Base-by-base conservation (phyloP, 768 basidiomycete genomes). In the Chiua virens region DNA sequence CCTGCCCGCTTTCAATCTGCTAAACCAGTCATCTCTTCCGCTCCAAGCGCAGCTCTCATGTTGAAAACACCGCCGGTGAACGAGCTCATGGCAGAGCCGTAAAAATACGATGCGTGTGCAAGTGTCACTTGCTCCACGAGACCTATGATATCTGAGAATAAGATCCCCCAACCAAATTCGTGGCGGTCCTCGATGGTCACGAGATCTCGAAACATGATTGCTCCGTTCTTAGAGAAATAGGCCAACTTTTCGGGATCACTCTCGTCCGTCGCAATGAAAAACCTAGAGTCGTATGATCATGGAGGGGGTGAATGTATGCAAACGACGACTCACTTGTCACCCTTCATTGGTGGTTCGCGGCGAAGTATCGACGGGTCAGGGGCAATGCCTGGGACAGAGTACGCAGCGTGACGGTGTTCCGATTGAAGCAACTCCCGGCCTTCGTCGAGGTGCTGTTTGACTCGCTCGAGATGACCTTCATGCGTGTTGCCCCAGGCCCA, bases 41-140 rank as follows among this genome's bases (percentile, higher is more conserved):
- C 64, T 14, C 74, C 72, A 18, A 66, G 60, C 8, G 59, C 62
- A 4, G 71, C 68, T 25, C 73, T 65, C 62, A 73, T 64, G 41
- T 75, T 75, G 17, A 67, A 60, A 36, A 74, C 67, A 1, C 71
- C 72, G 22, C 74, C 73, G 0, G 68, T 71, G 27, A 76, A 63
- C n/a, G 72, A 72, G 52, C 69, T 71, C 62, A 71, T 61, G 5
- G 60, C 66, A 17, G 71, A 64, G 11, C 68, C 74, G 10, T 75
- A 71, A 53, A 76, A 77, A 51, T 66, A 75, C 1, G 65, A 63
- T 10, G 65, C 59, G 10, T 65, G 59, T 5, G 66, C 61, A n/a
- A 75, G 61, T 25, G 73, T 58, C 22, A 65, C 65, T 61, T 71
- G 75, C 54, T 76, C 74, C 25, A 74, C 67, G 22, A 77, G 62